Evolutionary conservation across 345 rosid genomes (phyloP), one percentile per base, ranked within the genome.

Genomic region (Dovyalis caffra): DNA sequence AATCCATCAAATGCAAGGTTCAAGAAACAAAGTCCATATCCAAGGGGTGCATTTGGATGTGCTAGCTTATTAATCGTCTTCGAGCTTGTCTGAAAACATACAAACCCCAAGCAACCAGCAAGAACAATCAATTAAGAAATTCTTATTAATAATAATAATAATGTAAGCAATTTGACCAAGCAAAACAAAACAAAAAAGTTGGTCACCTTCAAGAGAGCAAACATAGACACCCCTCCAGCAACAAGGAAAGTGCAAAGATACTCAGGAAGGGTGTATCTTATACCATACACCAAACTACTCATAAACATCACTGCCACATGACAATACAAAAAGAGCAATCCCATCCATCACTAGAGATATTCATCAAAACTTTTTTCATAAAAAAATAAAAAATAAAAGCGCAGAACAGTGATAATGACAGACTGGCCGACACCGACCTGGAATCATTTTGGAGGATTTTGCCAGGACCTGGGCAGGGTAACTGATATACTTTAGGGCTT

Each of bases 381-480:
- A n/a, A n/a, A n/a, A n/a, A n/a, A n/a, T n/a, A n/a, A n/a, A 34
- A 6, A 6, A 34, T 8, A 34, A 8, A 6, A 1, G 16, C 15
- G 20, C n/a, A 21, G 8, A 6, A 49, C 12, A 3, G 23, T 38
- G 66, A 28, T 8, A 20, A 40, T 9, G 25, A 31, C n/a, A n/a
- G 37, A 67, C 66, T 12, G 75, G 26, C 81, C 63, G 49, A 90
- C 97, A 26, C 81, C 63, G 49, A 90, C 97, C 99, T 79, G 97
- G 99, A 86, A 95, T 95, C 99, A 92, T 91, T 84, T 95, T 92
- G 1, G 97, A 95, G 58, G 99, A 95, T 82, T 95, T 95, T 49
- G 97, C 97, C 69, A 95, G 73, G 70, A 95, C 99, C 95, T 95
- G 99, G 65, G 99, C 99, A 8, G 99, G 99, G 77, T 95, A 95